Base-by-base conservation (phyloP, 768 basidiomycete species). In the Lyophyllum decastes region DNA sequence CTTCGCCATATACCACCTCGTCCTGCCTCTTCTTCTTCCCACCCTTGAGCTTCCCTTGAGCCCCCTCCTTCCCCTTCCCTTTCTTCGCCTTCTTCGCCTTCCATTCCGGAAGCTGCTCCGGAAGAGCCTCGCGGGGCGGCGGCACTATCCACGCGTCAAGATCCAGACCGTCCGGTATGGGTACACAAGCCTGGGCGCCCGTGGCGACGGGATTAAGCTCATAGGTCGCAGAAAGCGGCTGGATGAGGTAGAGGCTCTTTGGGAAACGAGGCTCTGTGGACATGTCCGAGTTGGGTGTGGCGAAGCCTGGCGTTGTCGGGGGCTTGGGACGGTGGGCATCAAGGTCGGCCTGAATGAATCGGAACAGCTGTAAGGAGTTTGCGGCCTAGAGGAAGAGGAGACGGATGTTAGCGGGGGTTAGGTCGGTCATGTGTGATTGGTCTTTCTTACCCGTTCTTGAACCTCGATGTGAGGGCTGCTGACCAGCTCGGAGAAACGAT, bases 91-190 rank as follows among this genome's bases (percentile, higher is more conserved):
- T 82, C 68, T 84, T 86, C 52, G 74, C 80, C 58, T 81, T 83
- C 38, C 72, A 72, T 51, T 79, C 76, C 64, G 66, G 82, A 16
- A 68, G 68, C 64, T 73, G 79, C 49, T 70, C 72, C 57, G 68
- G 54, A 34, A 66, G 63, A 22, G 72, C 73, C 34, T 82, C 79
- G 1, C 72, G 76, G 1, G 81, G 77, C 9, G 86, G 87, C 2
- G 90, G 83, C 3, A 94, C 85, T 54, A 97, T 88, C 86, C 93
- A 95, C 0, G 78, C 73, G 60, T 97, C 92, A 4, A 98, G 80
- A 71, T 98, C 87, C 30, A 98, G 75, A 1, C 88, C 94, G 2
- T 91, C 90, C 0, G 97, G 97, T 2, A 92, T 63, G 5, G 83
- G 82, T 0, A 98, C 89, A 57, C 86, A 88, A 4, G 80, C 84